Conservation (phyloP, 2,329 filamentous ascomycete species). For the Rhytidhysteron rufulum region DNA sequence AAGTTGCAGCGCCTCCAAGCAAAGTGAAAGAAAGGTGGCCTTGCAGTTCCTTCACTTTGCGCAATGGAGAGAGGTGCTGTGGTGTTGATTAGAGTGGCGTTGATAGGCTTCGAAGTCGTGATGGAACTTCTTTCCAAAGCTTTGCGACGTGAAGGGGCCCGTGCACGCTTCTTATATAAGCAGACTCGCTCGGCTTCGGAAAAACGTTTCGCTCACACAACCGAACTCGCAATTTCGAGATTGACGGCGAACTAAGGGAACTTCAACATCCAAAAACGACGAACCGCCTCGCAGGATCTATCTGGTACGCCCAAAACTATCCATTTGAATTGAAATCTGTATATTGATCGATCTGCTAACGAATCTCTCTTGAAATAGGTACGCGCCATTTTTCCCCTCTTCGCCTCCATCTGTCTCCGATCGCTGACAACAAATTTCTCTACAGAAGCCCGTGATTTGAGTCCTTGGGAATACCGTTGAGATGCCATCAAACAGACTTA, state of each 20-base stretch:
- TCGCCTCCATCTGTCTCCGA: constrained; percentile 3
- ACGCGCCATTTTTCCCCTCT: not conserved
- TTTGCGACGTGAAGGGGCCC: constrained; percentile 1
- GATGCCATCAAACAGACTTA: constrained; percentile 54
- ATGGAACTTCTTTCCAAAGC: not conserved
- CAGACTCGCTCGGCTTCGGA: no score
- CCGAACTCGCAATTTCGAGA: not conserved
- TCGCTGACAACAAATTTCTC: constrained; percentile 19
- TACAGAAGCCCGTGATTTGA: constrained; percentile 24
- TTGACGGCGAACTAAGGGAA: not conserved
- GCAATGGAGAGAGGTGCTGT: constrained; percentile 9
- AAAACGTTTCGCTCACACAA: not conserved
- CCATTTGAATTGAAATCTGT: no score
- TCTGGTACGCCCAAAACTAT: no score
- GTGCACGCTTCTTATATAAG: no score
- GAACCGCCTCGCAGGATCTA: no score
- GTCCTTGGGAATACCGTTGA: constrained; percentile 37
- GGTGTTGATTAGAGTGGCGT: not conserved
- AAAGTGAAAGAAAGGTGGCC: not conserved
- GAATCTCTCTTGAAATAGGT: no score
- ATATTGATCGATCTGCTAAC: no score
- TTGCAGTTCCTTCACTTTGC: constrained; percentile 4
- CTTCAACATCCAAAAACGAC: not conserved
- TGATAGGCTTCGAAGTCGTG: not conserved
- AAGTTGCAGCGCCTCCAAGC: not conserved